Base-by-base conservation (phyloP, 805 yeast genomes). In the Nakazawaea ernobii region DNA sequence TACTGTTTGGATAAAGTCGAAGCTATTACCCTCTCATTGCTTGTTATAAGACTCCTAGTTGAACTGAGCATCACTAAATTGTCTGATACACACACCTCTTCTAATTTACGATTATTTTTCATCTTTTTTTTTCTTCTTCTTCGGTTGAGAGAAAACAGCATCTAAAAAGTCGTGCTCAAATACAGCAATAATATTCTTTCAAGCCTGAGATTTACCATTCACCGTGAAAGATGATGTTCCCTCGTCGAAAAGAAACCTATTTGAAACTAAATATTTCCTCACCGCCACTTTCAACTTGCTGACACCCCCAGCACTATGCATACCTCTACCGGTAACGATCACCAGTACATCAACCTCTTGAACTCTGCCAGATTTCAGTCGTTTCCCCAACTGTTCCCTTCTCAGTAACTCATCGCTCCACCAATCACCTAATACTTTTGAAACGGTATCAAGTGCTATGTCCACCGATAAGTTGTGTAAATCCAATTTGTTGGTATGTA, bases 311-410 rank as follows among this genome's bases (percentile, higher is more conserved):
- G 59, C 67, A 40, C 87, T 81, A 59, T 86, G 94, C 6, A 81
- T 55, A 0, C 94, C 94, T 52, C 87, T 63, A 0, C 94, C 92
- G 0, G 92, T 83, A 10, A 84, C 63, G 0, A 85, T 63, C 1
- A 50, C 58, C 7, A 84, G 55, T 0, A 77, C 75, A 1, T 61
- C 66, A 1, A 76, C 69, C 58, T 68, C 67, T 5, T 61, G 49
- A 24, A 69, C 56, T 5, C 62, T 67, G 0, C 79, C 79, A 6
- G 29, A 26, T 17, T 15, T 17, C 28, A 8, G 37, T 9, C 6
- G 11, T 33, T n/a, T 39, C 29, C 20, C 68, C 64, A 5, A 58
- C 46, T 2, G 63, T 53, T 46, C 73, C 45, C 91, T 58, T 20
- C 62, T 59, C 1, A 55, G 53, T 15, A 71, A 35, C 58, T 86